phyloP scores from a whole-genome alignment of 257 asterid genomes.

The Forsythia suspensa region DNA sequence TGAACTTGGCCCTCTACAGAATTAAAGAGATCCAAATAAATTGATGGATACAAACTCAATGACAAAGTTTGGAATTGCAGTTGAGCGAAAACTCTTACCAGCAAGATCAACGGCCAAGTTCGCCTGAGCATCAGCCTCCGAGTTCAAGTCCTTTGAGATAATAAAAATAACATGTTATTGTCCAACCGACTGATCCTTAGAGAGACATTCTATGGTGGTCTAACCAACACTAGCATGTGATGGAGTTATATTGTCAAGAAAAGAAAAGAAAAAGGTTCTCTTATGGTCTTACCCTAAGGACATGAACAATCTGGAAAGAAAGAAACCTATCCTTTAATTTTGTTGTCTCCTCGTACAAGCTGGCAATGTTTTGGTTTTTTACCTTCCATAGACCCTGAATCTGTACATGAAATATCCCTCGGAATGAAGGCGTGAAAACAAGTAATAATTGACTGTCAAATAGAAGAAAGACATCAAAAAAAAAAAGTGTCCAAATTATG shows the following conservation, averaged over 20 bases:
- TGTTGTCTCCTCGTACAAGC: conserved; percentile 69
- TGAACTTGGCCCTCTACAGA: conserved; percentile 71
- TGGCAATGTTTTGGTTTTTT: conserved; percentile 75
- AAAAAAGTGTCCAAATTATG: too few species aligned
- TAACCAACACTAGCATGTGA: neutral
- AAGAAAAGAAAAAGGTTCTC: neutral
- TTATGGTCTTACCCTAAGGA: conserved; percentile 60
- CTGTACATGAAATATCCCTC: conserved; percentile 37
- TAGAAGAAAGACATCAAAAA: too few species aligned
- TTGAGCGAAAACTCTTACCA: conserved; percentile 40
- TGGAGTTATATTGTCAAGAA: neutral
- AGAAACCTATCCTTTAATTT: conserved; percentile 71
- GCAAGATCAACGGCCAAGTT: conserved; percentile 85
- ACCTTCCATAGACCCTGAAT: conserved; percentile 92
- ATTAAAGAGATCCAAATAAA: conserved; percentile 6
- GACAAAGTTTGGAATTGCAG: neutral
- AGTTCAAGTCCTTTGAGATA: conserved; percentile 68
- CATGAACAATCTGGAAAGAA: conserved; percentile 70
- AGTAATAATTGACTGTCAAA: too few species aligned
- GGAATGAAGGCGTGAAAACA: neutral
- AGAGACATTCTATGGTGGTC: neutral
- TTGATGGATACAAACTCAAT: neutral
- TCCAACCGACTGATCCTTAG: neutral
- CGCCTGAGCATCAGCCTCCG: conserved; percentile 94
- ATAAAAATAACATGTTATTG: conserved; percentile 15